A percentile compares a stretch with the other conserved stretches of the same genome.
Evolutionary conservation across 2,329 filamentous ascomycete genomes (phyloP).

Genomic region (Fusarium chuoi): DNA sequence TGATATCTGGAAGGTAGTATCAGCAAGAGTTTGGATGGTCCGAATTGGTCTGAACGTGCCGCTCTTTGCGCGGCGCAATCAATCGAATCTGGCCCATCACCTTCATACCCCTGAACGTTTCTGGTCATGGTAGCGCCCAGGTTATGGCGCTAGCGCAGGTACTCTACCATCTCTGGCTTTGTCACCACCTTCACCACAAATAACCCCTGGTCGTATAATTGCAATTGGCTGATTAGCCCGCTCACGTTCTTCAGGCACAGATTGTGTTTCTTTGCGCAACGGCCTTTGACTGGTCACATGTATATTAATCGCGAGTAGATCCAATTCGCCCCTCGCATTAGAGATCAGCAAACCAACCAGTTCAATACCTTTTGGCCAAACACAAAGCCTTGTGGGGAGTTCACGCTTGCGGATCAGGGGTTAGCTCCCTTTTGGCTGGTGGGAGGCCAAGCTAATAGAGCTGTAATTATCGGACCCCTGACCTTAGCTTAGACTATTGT

Average conservation of each 20-base stretch:
- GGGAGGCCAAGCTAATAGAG: neutral
- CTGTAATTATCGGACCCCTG: conserved; percentile 30
- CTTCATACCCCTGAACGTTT: conserved; percentile 11
- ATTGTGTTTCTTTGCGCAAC: conserved; percentile 15
- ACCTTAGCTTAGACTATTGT: conserved; percentile 26
- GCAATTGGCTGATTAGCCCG: conserved; percentile 22
- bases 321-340: conserved; percentile 5
- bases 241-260: conserved; percentile 24
- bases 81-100: conserved; percentile 4
- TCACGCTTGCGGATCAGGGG: conserved; percentile 28
- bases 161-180: conserved; percentile 23
- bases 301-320: conserved; percentile 9
- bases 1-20: conserved; percentile 20
- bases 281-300: conserved; percentile 1
- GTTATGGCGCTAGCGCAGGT: conserved; percentile 32
- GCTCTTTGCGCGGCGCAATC: conserved; percentile 23
- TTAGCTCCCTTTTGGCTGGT: conserved; percentile 7
- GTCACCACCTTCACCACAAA: conserved; percentile 36
- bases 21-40: neutral
- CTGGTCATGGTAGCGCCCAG: conserved; percentile 19
- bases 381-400: conserved; percentile 26
- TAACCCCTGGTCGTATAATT: conserved; percentile 9
- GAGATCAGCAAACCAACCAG: conserved; percentile 9
- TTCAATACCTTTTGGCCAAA: neutral
- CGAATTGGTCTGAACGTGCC: conserved; percentile 8